A percentile compares a stretch with the other conserved stretches of the same genome.
Conservation (phyloP, 768 basidiomycete species). For the Lactarius deliciosus region DNA sequence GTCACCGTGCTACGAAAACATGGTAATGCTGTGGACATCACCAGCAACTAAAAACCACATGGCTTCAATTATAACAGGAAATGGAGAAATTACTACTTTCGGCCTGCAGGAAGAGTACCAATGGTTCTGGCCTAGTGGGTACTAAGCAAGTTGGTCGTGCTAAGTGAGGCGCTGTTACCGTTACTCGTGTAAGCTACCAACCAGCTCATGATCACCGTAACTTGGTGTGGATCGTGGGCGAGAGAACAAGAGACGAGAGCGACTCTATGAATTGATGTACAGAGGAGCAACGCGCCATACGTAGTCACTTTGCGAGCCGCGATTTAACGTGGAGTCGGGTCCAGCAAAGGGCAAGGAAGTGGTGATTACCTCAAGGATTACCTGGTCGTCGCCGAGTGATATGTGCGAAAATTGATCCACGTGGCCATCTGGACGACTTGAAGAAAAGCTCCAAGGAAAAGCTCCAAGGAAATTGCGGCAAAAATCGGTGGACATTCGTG, state of each 20-base stretch:
- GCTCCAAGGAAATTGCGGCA: neutral
- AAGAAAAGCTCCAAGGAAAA: no score
- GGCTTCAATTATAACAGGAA: neutral
- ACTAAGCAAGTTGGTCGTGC: constrained; percentile 48
- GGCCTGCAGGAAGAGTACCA: constrained; percentile 60
- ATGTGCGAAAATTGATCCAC: constrained; percentile 56
- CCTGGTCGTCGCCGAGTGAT: constrained; percentile 46
- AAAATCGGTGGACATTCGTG: neutral
- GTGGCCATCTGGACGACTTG: no score
- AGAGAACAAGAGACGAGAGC: no score
- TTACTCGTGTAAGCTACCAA: no score
- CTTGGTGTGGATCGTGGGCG: no score
- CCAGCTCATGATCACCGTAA: no score
- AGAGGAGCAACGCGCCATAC: no score
- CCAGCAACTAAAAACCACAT: neutral
- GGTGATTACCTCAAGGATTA: constrained; percentile 45
- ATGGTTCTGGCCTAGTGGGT: constrained; percentile 50
- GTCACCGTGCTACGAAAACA: constrained; percentile 64
- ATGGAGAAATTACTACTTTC: constrained; percentile 37
- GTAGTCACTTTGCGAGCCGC: constrained; percentile 30
- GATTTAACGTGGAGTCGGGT: no score
- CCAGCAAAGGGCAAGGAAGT: neutral
- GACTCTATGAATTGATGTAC: no score
- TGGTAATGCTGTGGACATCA: no score
- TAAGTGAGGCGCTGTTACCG: constrained; percentile 54